Percentiles rank a stretch among this genome's conserved stretches.
Evolutionary conservation across 2,329 filamentous ascomycete species (phyloP).

Genomic region (Alternaria angustiovoidea): DNA sequence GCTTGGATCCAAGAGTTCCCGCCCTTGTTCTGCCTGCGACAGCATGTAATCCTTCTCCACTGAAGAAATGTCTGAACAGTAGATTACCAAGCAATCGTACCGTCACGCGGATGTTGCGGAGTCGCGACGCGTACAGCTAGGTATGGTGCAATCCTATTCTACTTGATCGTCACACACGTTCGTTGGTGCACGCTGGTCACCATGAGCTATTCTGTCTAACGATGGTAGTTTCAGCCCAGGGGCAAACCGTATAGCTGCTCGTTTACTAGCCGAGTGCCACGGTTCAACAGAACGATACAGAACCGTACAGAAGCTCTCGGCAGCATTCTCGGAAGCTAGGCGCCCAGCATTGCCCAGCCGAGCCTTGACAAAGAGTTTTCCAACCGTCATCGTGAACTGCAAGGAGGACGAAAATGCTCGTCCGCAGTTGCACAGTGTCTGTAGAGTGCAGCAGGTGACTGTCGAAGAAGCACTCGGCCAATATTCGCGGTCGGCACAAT

Average conservation of each 20-base stretch:
- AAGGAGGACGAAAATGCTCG: neutral
- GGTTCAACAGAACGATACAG: constrained; percentile 11
- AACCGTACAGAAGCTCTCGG: constrained; percentile 25
- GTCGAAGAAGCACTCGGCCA: neutral
- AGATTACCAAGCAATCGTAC: constrained; percentile 2
- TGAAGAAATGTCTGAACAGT: neutral
- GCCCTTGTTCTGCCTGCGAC: constrained; percentile 9
- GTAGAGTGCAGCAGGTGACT: constrained; percentile 4
- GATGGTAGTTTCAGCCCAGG: neutral
- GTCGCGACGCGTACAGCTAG: neutral
- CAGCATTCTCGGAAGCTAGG: constrained; percentile 18
- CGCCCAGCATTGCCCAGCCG: constrained; percentile 32
- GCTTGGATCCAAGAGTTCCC: constrained; percentile 34
- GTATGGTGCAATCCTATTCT: neutral
- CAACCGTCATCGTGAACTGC: constrained; percentile 29
- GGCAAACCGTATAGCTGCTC: constrained; percentile 5
- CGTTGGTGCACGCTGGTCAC: constrained; percentile 2
- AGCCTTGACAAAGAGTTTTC: constrained; percentile 19
- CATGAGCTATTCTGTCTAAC: constrained; percentile 3
- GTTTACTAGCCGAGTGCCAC: constrained; percentile 9
- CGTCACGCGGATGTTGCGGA: neutral
- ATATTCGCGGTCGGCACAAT: constrained; percentile 8
- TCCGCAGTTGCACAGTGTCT: constrained; percentile 2
- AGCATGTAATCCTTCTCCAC: neutral
- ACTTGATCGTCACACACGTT: neutral